Evolutionary conservation across 2,329 filamentous ascomycete species (phyloP), one percentile per base, ranked within the genome.

Genomic region (Podosphaera leucotricha): DNA sequence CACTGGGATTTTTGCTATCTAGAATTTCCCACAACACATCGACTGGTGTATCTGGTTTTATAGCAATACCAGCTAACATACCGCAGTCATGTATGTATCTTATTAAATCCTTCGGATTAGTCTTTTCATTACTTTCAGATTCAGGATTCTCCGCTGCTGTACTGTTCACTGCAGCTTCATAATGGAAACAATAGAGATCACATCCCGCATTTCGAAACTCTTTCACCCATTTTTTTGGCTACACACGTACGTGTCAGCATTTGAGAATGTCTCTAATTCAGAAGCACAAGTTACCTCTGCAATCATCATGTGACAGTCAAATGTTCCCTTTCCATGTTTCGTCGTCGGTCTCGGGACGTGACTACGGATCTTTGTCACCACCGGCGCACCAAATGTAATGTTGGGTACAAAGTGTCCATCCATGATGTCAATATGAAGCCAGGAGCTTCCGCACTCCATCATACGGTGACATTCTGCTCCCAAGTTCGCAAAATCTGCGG

Each of bases 301-400:
- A 59, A 98, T 92, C 90, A 98, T 98, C 90, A 98, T 95, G 64
- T 98, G 90, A 70, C 90, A 98, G 64, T 98, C 90, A 60, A 98
- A 98, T 13, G 87, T 95, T 49, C 90, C 90, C 54, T 77, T 80
- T 44, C 81, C 85, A 52, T 79, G 67, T 28, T 70, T 70, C 43
- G 70, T 66, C 36, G 68, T 67, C 2, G 85, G 86, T 53, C 71
- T 70, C 46, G 83, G 77, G 55, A 98, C 86, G 56, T 93, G 81
- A 39, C 72, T 68, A 49, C 90, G 77, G 55, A 98, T 90, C 67
- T 87, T 92, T 53, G 84, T 87, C 39, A 98, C 90, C 33, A 98
- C 85, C 4, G 87, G 86, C 18, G 87, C 77, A 47, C 90, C 90
- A 58, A 95, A 94, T 41, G 90, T 95, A 62, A 98, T 85, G 65